Conservation (phyloP, 371 early-diverging fungal species). For the Rhizopus stolonifer region DNA sequence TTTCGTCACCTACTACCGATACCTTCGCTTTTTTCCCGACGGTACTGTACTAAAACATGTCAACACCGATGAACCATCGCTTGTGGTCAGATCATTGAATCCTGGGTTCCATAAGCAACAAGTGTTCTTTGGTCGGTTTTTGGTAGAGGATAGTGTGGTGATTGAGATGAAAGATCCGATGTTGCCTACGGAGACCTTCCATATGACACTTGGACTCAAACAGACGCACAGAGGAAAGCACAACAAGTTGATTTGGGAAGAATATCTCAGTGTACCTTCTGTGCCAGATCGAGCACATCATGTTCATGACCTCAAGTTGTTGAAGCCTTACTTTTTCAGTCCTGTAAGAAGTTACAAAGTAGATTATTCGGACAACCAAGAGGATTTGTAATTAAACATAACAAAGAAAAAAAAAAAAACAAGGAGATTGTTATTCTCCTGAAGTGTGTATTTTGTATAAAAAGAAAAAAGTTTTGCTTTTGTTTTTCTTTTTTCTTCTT, state of each 20-base stretch:
- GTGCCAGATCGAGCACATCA: slow-evolving; percentile 23
- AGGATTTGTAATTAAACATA: background rate
- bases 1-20: slow-evolving; percentile 71
- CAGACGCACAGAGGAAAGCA: slow-evolving; percentile 60
- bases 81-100: slow-evolving; percentile 36
- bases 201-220: slow-evolving; percentile 44
- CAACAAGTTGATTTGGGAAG: slow-evolving; percentile 67
- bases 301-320: slow-evolving; percentile 36
- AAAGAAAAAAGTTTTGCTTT: no score
- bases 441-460: no score
- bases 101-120: slow-evolving; percentile 36
- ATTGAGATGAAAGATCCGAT: slow-evolving; percentile 36
- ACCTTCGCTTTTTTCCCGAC: slow-evolving; percentile 65
- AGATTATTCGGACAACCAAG: slow-evolving; percentile 18
- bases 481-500: slow-evolving; percentile 2
- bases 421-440: background rate
- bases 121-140: slow-evolving; percentile 47
- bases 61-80: slow-evolving; percentile 57
- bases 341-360: slow-evolving; percentile 40
- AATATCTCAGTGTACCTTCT: slow-evolving; percentile 36
- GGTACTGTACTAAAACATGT: slow-evolving; percentile 48
- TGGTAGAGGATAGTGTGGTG: slow-evolving; percentile 17
- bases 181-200: slow-evolving; percentile 41
- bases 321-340: slow-evolving; percentile 50
- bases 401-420: background rate